A percentile compares a stretch with the other conserved stretches of the same genome.
Evolutionary conservation across 2,329 filamentous ascomycete genomes (phyloP).

Genomic region (Trichoderma breve): DNA sequence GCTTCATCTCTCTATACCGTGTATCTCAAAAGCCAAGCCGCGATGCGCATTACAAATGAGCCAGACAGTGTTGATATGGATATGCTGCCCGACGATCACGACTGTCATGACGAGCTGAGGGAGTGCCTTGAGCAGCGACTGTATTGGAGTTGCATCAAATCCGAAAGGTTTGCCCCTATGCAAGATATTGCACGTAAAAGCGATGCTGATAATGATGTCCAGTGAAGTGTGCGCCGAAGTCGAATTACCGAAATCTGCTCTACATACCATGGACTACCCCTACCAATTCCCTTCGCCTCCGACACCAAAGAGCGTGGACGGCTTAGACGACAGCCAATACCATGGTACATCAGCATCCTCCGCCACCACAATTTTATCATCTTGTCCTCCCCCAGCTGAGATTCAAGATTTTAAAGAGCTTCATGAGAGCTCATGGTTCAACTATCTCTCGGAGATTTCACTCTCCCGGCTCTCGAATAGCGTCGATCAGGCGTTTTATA

Average conservation of each 20-base stretch:
- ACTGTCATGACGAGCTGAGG: not conserved
- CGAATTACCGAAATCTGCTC: not conserved
- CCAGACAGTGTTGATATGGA: not conserved
- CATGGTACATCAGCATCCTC: not conserved
- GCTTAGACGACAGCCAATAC: not conserved
- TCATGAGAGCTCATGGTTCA: not conserved
- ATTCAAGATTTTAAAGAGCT: not conserved
- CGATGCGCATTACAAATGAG: not conserved
- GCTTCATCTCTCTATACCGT: not conserved
- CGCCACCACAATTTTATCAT: not conserved
- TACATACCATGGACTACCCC: not conserved
- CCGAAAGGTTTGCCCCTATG: not conserved
- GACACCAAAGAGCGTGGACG: not conserved
- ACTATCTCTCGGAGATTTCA: not conserved
- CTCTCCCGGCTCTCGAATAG: not conserved
- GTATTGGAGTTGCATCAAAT: not conserved
- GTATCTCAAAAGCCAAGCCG: not conserved
- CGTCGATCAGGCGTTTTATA: not conserved
- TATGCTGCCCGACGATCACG: not conserved
- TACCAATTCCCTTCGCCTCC: constrained; percentile 4
- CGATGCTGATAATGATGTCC: not conserved
- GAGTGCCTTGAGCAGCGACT: not conserved
- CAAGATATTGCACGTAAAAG: not conserved
- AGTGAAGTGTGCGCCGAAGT: not conserved
- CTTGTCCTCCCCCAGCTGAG: not conserved